These are phyloP conservation scores for Daldinia decipiens DNA, from an alignment of 495 filamentous ascomycete species.

Conservation along the genomic window DNA sequence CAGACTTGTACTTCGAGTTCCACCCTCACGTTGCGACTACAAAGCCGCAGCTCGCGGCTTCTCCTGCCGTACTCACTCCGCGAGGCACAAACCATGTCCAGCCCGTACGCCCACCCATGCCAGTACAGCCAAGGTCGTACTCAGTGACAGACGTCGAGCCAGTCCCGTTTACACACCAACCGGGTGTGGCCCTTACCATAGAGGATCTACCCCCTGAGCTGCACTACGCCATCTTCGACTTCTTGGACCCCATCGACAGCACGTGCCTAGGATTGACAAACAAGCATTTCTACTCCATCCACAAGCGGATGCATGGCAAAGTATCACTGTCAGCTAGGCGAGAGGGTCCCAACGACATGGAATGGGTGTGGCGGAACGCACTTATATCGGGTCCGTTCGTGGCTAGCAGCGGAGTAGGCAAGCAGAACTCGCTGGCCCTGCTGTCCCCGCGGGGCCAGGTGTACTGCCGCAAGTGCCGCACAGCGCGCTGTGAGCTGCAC, in stretches of 20 bases:
- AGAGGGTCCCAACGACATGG: conserved; percentile 63
- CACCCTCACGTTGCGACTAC: conserved; percentile 17
- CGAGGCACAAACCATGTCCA: conserved; percentile 7
- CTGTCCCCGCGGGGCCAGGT: conserved; percentile 58
- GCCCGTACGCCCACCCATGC: conserved; percentile 19
- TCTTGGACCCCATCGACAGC: conserved; percentile 66
- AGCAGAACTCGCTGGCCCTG: conserved; percentile 51
- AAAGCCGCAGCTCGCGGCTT: conserved; percentile 15
- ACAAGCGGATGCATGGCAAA: conserved; percentile 59
- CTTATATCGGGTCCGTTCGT: conserved; percentile 48
- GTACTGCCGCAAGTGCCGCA: conserved; percentile 63
- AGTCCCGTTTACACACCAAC: conserved; percentile 52
- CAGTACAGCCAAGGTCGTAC: conserved; percentile 49
- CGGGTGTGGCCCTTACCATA: conserved; percentile 51
- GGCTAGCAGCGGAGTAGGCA: conserved; percentile 39
- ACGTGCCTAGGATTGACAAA: conserved; percentile 64
- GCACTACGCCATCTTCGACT: conserved; percentile 63
- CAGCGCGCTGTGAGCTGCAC: conserved; percentile 63
- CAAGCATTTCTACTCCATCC: conserved; percentile 61
- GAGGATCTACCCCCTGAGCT: conserved; percentile 66
- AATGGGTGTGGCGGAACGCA: conserved; percentile 64
- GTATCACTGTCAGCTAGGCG: conserved; percentile 60
- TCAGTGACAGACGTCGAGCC: conserved; percentile 62
- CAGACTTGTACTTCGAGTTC: conserved; percentile 34
- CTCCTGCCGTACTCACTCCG: conserved; percentile 20